Base-by-base conservation (phyloP, 2,329 filamentous ascomycete genomes). In the Fusarium sp. region DNA sequence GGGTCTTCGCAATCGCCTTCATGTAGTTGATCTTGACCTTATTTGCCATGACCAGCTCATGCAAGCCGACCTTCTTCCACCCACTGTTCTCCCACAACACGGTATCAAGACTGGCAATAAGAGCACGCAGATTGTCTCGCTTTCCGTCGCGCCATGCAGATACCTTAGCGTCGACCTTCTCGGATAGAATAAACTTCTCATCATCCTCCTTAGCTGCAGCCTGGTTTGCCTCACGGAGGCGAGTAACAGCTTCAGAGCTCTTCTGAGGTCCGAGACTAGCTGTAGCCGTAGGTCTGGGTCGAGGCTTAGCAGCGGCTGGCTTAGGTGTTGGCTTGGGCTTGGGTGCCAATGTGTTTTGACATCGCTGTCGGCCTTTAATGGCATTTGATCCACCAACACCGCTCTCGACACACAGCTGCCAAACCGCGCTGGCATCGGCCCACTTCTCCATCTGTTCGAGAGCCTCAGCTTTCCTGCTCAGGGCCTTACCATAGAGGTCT, bases 1-100 rank as follows among this genome's bases (percentile, higher is more conserved):
- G 96, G 74, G 96, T 96, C 86, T 98, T 98, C 14, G 91, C 93
- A 86, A 99, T 98, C 8, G 95, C 96, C 88, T 97, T 98, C 96
- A 99, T 98, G 79, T 99, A 99, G 65, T 92, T 86, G 71, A 99
- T 91, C 88, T 99, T 99, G 79, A 98, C 96, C 85, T 95, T 97
- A 73, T 93, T 94, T 34, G 94, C 90, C 87, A 97, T 88, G 55
- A 99, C 92, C 73, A 99, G 81, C 83, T 99, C 96, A 71, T 95
- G 91, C 89, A 99, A 89, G 32, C 94, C 94, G 60, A 98, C 91
- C 84, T 97, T 97, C 84, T 97, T 98, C 96, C 96, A 99, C 6
- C 94, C 94, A 68, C 94, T 93, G 44, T 91, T 91, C 70, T 93
- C 90, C 96, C 96, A 99, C 29, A 99, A 86, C 29, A 99, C 94